phyloP scores from a whole-genome alignment of 768 basidiomycete genomes.

The Rhizopogon salebrosus region DNA sequence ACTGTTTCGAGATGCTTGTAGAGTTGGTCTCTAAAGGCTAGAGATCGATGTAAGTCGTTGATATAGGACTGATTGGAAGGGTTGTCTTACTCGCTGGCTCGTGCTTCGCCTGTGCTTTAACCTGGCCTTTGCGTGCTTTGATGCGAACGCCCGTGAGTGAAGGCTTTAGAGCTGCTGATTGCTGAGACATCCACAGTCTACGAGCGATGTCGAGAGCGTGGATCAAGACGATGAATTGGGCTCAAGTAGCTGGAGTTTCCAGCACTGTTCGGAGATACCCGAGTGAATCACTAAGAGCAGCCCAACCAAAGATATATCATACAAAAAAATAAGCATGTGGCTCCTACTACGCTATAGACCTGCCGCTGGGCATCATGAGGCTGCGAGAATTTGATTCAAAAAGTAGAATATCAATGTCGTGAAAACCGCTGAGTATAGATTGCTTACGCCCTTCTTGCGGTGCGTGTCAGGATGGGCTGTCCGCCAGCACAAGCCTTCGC shows the following conservation, averaged over 20 bases:
- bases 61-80: neutral
- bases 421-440: too few species aligned
- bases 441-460: too few species aligned
- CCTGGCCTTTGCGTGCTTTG: constrained; percentile 88
- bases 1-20: constrained; percentile 88
- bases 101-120: constrained; percentile 92
- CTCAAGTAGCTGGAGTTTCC: neutral
- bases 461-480: too few species aligned
- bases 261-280: constrained; percentile 20
- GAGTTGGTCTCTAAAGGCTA: constrained; percentile 91
- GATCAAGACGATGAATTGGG: constrained; percentile 7
- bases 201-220: constrained; percentile 29
- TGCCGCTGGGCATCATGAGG: too few species aligned
- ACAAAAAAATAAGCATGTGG: too few species aligned
- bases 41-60: constrained; percentile 9
- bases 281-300: too few species aligned
- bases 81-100: constrained; percentile 61
- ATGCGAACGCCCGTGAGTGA: constrained; percentile 90
- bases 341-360: too few species aligned
- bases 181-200: constrained; percentile 87
- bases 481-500: too few species aligned
- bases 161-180: constrained; percentile 79
- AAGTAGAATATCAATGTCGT: too few species aligned
- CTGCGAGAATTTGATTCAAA: too few species aligned
- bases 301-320: too few species aligned